phyloP scores from a whole-genome alignment of 1,139 yeast genomes.

The Hyphopichia burtonii region DNA sequence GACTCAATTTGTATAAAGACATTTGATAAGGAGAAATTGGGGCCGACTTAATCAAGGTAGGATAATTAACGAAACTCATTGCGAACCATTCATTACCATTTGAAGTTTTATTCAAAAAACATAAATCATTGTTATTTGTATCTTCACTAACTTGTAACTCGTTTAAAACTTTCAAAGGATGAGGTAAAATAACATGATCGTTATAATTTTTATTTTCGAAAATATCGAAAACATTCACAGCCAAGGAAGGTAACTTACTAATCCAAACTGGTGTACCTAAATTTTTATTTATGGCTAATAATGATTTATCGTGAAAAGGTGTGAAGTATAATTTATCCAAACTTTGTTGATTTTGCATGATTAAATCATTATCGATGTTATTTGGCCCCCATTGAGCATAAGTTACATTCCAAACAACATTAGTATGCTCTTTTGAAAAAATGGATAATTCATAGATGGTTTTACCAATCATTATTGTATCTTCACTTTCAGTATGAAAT shows the following conservation, averaged over 20 bases:
- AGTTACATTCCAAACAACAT: slow-evolving; percentile 80
- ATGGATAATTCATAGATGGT: slow-evolving; percentile 48
- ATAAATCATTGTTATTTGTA: slow-evolving; percentile 32
- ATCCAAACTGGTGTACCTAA: slow-evolving; percentile 80
- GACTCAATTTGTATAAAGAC: slow-evolving; percentile 22
- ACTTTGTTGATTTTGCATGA: slow-evolving; percentile 48
- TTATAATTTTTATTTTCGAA: slow-evolving; percentile 29
- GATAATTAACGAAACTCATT: slow-evolving; percentile 72
- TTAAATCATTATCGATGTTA: slow-evolving; percentile 73
- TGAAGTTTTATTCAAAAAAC: slow-evolving; percentile 66
- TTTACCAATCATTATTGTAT: slow-evolving; percentile 48
- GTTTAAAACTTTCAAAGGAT: slow-evolving; percentile 53
- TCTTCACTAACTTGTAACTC: slow-evolving; percentile 29
- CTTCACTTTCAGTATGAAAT: slow-evolving; percentile 10
- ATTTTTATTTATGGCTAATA: slow-evolving; percentile 63
- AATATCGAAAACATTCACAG: slow-evolving; percentile 73
- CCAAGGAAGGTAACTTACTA: slow-evolving; percentile 61
- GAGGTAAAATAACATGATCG: slow-evolving; percentile 57
- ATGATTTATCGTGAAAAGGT: slow-evolving; percentile 76
- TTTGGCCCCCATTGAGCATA: slow-evolving; percentile 94
- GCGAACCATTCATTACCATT: slow-evolving; percentile 80
- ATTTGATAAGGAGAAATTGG: slow-evolving; percentile 63
- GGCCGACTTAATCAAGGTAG: slow-evolving; percentile 78
- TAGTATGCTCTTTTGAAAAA: slow-evolving; percentile 55
- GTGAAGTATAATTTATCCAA: slow-evolving; percentile 76